A percentile compares a stretch with the other conserved stretches of the same genome.
Conservation (phyloP, 768 basidiomycete species). For the Megacollybia marginata region DNA sequence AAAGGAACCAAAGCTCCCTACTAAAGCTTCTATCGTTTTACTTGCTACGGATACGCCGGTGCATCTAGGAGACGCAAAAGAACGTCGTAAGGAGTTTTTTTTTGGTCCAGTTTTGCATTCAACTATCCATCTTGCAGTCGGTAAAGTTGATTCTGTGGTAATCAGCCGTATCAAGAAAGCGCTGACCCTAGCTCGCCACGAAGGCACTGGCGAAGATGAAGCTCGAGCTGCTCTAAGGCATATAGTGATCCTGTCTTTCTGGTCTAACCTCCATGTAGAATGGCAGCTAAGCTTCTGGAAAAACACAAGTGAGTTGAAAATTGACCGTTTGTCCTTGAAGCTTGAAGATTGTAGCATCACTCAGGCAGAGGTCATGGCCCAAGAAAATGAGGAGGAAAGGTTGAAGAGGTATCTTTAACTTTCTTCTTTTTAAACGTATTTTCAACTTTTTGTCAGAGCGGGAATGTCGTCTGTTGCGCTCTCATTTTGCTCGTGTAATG, state of each 20-base stretch:
- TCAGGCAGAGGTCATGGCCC: conserved; percentile 19
- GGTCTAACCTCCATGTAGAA: conserved; percentile 2
- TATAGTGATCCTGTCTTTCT: not conserved
- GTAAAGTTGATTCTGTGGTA: not conserved
- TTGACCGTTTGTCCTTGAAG: not conserved
- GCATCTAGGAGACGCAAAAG: not conserved
- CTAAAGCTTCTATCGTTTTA: not conserved
- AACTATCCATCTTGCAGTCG: not conserved
- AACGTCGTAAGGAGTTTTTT: not conserved
- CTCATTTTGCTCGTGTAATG: not conserved
- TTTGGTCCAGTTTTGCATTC: not conserved
- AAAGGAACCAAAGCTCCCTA: not conserved
- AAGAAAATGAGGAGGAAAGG: conserved; percentile 15
- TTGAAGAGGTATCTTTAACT: conserved; percentile 12
- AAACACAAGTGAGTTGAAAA: conserved; percentile 14
- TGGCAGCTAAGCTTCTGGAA: conserved; percentile 17
- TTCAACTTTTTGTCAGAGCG: not conserved
- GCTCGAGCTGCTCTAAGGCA: conserved; percentile 15
- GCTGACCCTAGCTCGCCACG: conserved; percentile 11
- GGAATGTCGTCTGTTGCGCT: not conserved
- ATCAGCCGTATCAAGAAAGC: conserved; percentile 15
- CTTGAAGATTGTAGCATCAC: conserved; percentile 11
- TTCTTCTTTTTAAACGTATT: not conserved
- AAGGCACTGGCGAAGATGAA: conserved; percentile 14
- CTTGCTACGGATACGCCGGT: not conserved